Conservation (phyloP, 441 rosid genomes). For the Lepidium campestre region DNA sequence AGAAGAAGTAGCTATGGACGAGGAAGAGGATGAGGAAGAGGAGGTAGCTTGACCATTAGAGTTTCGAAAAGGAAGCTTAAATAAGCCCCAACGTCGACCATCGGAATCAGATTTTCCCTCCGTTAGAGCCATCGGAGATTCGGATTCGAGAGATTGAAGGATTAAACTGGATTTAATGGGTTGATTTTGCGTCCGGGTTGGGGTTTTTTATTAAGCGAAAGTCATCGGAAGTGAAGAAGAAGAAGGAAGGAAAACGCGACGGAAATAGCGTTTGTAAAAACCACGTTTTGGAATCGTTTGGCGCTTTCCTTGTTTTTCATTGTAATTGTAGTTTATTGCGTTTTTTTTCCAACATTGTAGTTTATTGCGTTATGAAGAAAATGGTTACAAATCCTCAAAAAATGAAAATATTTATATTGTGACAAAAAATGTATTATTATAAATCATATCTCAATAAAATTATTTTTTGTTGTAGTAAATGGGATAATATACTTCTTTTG, state of each 20-base stretch:
- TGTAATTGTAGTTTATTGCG: too few relatives aligned
- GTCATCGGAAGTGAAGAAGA: not conserved
- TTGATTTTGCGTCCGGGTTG: not conserved
- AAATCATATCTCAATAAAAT: too few relatives aligned
- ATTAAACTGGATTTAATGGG: not conserved
- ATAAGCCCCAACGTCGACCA: conserved; percentile 59
- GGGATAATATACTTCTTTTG: too few relatives aligned
- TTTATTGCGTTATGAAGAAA: not conserved
- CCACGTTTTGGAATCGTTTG: not conserved
- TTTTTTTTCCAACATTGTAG: too few relatives aligned
- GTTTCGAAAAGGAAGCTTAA: conserved; percentile 64
- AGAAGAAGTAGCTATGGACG: conserved; percentile 19
- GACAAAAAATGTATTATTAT: too few relatives aligned
- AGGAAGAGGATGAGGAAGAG: not conserved
- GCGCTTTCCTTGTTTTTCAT: not conserved
- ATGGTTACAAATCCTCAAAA: too few relatives aligned
- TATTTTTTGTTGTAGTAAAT: too few relatives aligned
- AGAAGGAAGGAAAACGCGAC: not conserved
- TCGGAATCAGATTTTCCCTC: conserved; percentile 48
- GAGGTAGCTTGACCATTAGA: conserved; percentile 28
- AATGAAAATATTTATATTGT: too few relatives aligned
- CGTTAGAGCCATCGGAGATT: conserved; percentile 47
- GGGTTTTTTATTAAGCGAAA: not conserved
- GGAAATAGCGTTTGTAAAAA: not conserved
- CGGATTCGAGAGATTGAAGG: not conserved